Conservation (phyloP, 371 early-diverging fungal species). For the Rhizopus delemar region DNA sequence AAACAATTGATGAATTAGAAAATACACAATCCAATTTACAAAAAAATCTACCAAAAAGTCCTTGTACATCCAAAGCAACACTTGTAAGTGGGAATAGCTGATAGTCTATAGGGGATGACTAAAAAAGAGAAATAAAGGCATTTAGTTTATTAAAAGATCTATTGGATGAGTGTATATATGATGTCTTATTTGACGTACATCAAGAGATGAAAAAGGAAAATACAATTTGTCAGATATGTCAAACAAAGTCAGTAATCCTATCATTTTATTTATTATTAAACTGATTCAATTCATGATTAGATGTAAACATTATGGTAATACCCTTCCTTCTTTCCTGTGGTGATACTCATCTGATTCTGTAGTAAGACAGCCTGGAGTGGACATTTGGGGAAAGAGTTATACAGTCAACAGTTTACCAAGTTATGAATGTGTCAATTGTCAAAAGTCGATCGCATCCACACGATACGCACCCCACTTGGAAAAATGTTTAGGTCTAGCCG, state of each 20-base stretch:
- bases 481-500: conserved; percentile 85
- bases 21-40: conserved; percentile 38
- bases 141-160: conserved; percentile 52
- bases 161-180: conserved; percentile 68
- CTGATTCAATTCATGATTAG: conserved; percentile 7
- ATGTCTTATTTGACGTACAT: conserved; percentile 69
- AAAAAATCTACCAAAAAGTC: conserved; percentile 24
- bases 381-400: conserved; percentile 73
- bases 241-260: conserved; percentile 54
- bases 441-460: conserved; percentile 71
- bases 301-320: conserved; percentile 36
- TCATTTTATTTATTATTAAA: neutral
- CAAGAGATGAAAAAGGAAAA: conserved; percentile 59
- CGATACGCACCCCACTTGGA: conserved; percentile 88
- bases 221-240: conserved; percentile 67
- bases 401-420: conserved; percentile 58
- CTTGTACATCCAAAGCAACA: conserved; percentile 28
- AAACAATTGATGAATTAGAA: conserved; percentile 41
- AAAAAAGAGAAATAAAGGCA: conserved; percentile 27
- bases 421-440: conserved; percentile 80
- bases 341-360: conserved; percentile 1
- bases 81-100: conserved; percentile 18
- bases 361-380: conserved; percentile 60
- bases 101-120: too few species aligned
- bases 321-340: too few species aligned